Conservation (phyloP, 2,329 filamentous ascomycete species). For the Ascomycota sp. region DNA sequence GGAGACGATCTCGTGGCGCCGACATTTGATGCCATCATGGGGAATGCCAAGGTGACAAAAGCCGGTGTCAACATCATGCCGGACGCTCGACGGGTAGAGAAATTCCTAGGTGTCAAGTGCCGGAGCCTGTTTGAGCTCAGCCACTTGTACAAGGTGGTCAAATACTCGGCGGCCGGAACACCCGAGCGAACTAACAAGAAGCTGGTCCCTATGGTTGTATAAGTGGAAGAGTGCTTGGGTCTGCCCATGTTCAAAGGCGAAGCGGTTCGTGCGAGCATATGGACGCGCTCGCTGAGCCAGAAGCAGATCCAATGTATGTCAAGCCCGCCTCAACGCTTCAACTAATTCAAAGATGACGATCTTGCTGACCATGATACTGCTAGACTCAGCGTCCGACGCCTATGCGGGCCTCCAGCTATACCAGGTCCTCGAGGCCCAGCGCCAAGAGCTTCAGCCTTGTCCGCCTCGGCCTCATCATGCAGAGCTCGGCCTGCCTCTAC, state of each 20-base stretch:
- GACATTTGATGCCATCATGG: constrained; percentile 49
- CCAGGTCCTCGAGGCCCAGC: constrained; percentile 46
- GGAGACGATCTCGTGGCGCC: constrained; percentile 44
- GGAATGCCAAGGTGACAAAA: constrained; percentile 50
- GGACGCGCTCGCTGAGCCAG: constrained; percentile 41
- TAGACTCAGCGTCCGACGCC: constrained; percentile 63
- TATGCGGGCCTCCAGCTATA: constrained; percentile 64
- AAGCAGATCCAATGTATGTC: constrained; percentile 50
- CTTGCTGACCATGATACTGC: not conserved
- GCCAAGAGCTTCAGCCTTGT: constrained; percentile 42
- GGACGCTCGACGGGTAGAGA: constrained; percentile 47
- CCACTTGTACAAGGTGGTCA: constrained; percentile 62
- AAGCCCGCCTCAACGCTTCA: constrained; percentile 1
- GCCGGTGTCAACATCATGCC: constrained; percentile 58
- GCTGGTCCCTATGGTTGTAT: constrained; percentile 43
- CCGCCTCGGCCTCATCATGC: constrained; percentile 51
- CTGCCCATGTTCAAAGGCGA: constrained; percentile 57
- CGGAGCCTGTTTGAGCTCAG: constrained; percentile 61
- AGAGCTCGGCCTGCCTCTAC: constrained; percentile 44
- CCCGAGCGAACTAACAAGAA: constrained; percentile 41
- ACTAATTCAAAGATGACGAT: not conserved
- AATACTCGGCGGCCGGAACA: constrained; percentile 32
- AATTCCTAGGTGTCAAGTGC: constrained; percentile 42
- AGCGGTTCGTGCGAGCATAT: constrained; percentile 52
- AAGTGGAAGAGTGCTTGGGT: constrained; percentile 50